Conservation (phyloP, 2,329 filamentous ascomycete genomes). For the Talaromyces pinophilus region DNA sequence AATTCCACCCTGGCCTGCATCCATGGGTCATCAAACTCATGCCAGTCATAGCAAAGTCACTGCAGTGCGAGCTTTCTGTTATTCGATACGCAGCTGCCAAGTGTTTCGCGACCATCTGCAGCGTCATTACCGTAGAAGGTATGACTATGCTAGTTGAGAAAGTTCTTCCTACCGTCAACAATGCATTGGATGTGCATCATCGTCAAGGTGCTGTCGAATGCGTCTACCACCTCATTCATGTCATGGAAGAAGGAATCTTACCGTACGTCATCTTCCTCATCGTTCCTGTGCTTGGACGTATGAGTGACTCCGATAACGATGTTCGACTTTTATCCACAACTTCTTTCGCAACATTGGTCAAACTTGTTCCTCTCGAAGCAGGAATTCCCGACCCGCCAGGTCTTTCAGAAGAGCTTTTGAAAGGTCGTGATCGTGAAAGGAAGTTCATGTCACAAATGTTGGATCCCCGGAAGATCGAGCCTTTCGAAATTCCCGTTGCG, state of each 20-base stretch:
- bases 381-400: constrained; percentile 96
- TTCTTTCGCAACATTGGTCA: constrained; percentile 94
- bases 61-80: constrained; percentile 85
- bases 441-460: constrained; percentile 97
- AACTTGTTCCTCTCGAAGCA: constrained; percentile 92
- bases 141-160: constrained; percentile 96
- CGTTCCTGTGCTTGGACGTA: constrained; percentile 91
- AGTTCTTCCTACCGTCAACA: constrained; percentile 87
- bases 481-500: constrained; percentile 88
- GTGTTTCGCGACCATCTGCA: constrained; percentile 95
- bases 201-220: constrained; percentile 93
- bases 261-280: constrained; percentile 99
- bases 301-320: constrained; percentile 98
- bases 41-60: constrained; percentile 80
- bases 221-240: constrained; percentile 94
- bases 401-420: constrained; percentile 80
- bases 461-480: constrained; percentile 94
- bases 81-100: constrained; percentile 97
- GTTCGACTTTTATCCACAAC: constrained; percentile 93
- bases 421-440: constrained; percentile 87
- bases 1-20: constrained; percentile 72
- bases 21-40: constrained; percentile 80
- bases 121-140: constrained; percentile 88
- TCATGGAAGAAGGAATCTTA: constrained; percentile 94
- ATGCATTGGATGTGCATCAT: constrained; percentile 81